Evolutionary conservation across 306 rosid species (phyloP).

Genomic region (Quercus variabilis): DNA sequence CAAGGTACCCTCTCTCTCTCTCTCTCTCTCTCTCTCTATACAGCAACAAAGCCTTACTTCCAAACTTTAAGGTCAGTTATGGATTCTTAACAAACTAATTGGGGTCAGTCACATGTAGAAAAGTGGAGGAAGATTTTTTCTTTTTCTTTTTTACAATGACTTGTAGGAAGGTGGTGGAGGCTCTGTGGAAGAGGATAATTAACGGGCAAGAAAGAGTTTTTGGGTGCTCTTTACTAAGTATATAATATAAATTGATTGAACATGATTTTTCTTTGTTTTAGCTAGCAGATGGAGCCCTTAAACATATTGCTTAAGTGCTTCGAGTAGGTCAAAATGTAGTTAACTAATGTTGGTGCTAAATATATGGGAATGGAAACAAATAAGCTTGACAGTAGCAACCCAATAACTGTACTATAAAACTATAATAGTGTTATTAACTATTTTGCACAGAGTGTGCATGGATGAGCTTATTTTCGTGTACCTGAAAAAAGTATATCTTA

Average conservation of each 20-base stretch:
- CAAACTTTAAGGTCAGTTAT: too few relatives aligned
- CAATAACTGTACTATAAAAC: not conserved
- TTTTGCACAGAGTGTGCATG: not conserved
- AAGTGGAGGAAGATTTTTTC: too few relatives aligned
- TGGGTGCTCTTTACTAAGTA: not conserved
- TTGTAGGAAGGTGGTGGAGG: not conserved
- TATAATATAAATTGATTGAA: not conserved
- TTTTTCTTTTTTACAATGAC: not conserved
- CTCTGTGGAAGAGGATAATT: not conserved
- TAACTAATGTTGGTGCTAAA: not conserved
- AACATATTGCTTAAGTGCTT: not conserved
- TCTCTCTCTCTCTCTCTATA: not conserved
- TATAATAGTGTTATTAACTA: not conserved
- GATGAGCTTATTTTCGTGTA: too few relatives aligned
- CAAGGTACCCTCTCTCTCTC: slow-evolving; percentile 56
- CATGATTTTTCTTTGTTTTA: not conserved
- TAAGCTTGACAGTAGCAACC: not conserved
- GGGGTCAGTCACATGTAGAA: too few relatives aligned
- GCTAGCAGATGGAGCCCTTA: not conserved
- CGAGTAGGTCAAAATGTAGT: not conserved
- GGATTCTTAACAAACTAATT: too few relatives aligned
- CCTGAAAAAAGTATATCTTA: too few relatives aligned
- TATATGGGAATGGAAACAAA: not conserved
- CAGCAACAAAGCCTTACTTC: too few relatives aligned
- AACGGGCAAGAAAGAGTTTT: not conserved